phyloP scores from a whole-genome alignment of 371 early-diverging fungal species.

The Mucor plumbeus region DNA sequence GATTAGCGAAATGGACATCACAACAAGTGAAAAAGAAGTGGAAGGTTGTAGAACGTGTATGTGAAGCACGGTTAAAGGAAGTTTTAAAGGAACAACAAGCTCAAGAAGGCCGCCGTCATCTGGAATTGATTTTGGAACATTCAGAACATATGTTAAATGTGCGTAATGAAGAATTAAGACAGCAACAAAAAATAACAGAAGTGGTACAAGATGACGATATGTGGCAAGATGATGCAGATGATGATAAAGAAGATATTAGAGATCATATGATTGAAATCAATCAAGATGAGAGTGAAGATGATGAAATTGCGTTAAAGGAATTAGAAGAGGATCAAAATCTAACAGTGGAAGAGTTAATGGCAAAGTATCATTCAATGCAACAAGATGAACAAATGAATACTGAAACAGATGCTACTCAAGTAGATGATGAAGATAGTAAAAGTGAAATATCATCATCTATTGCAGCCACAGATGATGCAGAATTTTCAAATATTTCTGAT shows the following conservation, averaged over 20 bases:
- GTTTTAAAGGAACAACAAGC: conserved; percentile 65
- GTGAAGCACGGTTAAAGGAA: conserved; percentile 63
- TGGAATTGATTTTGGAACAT: conserved; percentile 74
- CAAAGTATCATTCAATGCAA: conserved; percentile 36
- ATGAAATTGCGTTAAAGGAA: conserved; percentile 41
- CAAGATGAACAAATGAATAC: conserved; percentile 4
- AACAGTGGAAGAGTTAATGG: conserved; percentile 64
- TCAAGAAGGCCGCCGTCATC: conserved; percentile 63
- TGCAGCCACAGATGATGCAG: conserved; percentile 9
- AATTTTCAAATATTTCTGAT: conserved; percentile 19
- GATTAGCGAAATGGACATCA: conserved; percentile 70
- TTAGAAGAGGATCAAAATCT: conserved; percentile 47
- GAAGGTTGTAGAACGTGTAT: conserved; percentile 66
- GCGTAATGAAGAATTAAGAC: conserved; percentile 58
- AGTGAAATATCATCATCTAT: neutral
- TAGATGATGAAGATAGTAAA: conserved; percentile 10
- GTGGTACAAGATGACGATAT: conserved; percentile 23
- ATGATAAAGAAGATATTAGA: conserved; percentile 34
- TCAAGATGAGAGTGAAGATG: conserved; percentile 35
- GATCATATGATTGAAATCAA: conserved; percentile 43
- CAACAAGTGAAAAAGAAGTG: conserved; percentile 72
- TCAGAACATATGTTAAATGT: conserved; percentile 75
- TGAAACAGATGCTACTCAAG: neutral
- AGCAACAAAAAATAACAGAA: conserved; percentile 6
- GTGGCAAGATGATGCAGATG: conserved; percentile 3